phyloP scores from a whole-genome alignment of 2,329 filamentous ascomycete genomes.

The Scorias spongiosa region DNA sequence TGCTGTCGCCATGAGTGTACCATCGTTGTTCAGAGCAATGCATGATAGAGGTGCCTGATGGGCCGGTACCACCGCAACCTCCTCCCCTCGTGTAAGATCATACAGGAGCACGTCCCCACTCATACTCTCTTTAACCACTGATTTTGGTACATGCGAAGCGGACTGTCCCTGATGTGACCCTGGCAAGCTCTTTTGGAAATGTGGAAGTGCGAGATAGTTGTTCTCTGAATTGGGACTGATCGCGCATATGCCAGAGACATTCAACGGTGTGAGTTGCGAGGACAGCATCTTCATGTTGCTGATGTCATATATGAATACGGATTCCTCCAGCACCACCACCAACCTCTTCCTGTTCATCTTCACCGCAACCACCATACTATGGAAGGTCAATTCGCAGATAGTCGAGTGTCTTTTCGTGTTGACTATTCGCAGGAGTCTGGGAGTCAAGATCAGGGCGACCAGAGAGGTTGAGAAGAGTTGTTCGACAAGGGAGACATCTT shows the following conservation, averaged over 20 bases:
- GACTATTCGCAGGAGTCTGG: slow-evolving; percentile 82
- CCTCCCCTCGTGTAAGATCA: slow-evolving; percentile 75
- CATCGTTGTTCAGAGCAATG: slow-evolving; percentile 83
- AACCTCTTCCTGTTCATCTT: slow-evolving; percentile 87
- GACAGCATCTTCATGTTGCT: slow-evolving; percentile 93
- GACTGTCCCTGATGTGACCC: slow-evolving; percentile 2
- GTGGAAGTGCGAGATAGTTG: slow-evolving; percentile 86
- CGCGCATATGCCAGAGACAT: slow-evolving; percentile 73
- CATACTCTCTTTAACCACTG: slow-evolving; percentile 53
- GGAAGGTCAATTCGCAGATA: slow-evolving; percentile 97
- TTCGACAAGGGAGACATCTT: slow-evolving; percentile 85
- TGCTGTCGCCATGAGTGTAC: slow-evolving; percentile 79
- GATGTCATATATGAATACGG: slow-evolving; percentile 97
- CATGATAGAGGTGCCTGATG: slow-evolving; percentile 83
- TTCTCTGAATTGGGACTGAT: slow-evolving; percentile 89
- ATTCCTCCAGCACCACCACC: slow-evolving; percentile 83
- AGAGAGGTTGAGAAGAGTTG: slow-evolving; percentile 98
- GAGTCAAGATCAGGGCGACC: slow-evolving; percentile 83
- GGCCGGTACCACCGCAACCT: slow-evolving; percentile 88
- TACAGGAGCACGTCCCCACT: slow-evolving; percentile 88
- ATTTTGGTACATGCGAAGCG: slow-evolving; percentile 63
- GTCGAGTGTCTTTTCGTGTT: slow-evolving; percentile 85
- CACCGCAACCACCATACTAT: slow-evolving; percentile 87
- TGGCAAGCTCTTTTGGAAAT: slow-evolving; percentile 46
- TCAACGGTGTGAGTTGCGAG: slow-evolving; percentile 86